Evolutionary conservation across 805 yeast genomes (phyloP), one percentile per base, ranked within the genome.

Genomic region (Maudiozyma barnettii): DNA sequence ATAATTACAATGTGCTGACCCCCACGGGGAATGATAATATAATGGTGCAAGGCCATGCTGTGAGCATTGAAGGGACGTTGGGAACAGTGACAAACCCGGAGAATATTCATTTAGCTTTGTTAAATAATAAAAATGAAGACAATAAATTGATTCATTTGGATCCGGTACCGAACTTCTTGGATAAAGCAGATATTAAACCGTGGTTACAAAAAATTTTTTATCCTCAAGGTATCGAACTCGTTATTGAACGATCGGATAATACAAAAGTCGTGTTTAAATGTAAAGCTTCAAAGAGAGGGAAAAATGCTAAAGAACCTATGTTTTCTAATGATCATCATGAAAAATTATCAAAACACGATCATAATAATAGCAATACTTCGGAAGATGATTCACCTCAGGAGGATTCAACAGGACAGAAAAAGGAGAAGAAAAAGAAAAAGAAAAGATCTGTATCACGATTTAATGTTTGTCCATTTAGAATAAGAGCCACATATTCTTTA

Each of bases 201-300:
- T 79, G 84, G 84, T 61, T 80, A 45, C 78, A 71, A 53, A 63
- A 69, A 43, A 70, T 77, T 47, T 65, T 72, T 44, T 64, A 66
- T n/a, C 62, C 69, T 7, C 70, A 69, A 51, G 81, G 82, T 5
- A 72, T 78, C 38, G 72, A 71, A 46, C 68, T 80, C 12, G 84
- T 78, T 14, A 79, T 80, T 47, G 84, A 78, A 64, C 63, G 86
- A 29, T 76, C 81, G 3, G 86, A 80, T 60, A 73, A 70, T 43
- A 66, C 74, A 40, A 80, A 80, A 60, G 78, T 80, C 18, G 77
- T 79, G 16, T 80, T 80, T 64, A 76, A 77, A 55, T 80, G 86
- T 58, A 79, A 77, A 53, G 69, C 74, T 22, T 59, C 63, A 14
- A 63, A 61, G 51, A 48, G 65, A 30, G 59, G 60, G 16, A 61